Conservation (phyloP, 257 asterid genomes). For the Parsonsia alboflavescens region DNA sequence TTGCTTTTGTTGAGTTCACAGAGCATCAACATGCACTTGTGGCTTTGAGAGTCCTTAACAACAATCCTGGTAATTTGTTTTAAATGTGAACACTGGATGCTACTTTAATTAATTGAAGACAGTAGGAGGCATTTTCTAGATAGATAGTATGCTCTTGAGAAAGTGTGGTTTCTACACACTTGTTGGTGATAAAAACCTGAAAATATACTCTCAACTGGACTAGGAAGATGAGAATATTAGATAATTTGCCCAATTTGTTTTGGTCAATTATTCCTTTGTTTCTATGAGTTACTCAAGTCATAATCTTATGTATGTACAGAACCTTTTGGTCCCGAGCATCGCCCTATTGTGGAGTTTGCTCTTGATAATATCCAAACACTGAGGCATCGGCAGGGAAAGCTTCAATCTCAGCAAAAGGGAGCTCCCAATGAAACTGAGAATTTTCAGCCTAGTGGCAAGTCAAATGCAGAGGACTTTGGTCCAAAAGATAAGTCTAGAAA, state of each 20-base stretch:
- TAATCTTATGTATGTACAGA: conserved; percentile 32
- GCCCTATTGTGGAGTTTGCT: conserved; percentile 98
- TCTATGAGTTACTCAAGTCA: neutral
- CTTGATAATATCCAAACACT: conserved; percentile 75
- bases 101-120: neutral
- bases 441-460: conserved; percentile 24
- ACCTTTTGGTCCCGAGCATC: conserved; percentile 76
- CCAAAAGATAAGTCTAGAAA: conserved; percentile 39
- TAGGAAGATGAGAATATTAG: neutral
- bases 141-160: neutral
- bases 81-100: neutral
- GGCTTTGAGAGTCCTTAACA: conserved; percentile 93
- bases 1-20: conserved; percentile 84
- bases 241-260: neutral
- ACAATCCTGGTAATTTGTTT: conserved; percentile 65
- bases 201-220: neutral
- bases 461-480: conserved; percentile 19
- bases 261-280: neutral
- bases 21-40: conserved; percentile 99
- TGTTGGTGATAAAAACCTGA: neutral
- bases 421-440: conserved; percentile 21
- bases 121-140: neutral
- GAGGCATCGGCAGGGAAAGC: conserved; percentile 65
- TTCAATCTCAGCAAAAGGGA: conserved; percentile 45
- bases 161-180: neutral